Evolutionary conservation across 768 basidiomycete species (phyloP).

Genomic region (Megacollybia marginata): DNA sequence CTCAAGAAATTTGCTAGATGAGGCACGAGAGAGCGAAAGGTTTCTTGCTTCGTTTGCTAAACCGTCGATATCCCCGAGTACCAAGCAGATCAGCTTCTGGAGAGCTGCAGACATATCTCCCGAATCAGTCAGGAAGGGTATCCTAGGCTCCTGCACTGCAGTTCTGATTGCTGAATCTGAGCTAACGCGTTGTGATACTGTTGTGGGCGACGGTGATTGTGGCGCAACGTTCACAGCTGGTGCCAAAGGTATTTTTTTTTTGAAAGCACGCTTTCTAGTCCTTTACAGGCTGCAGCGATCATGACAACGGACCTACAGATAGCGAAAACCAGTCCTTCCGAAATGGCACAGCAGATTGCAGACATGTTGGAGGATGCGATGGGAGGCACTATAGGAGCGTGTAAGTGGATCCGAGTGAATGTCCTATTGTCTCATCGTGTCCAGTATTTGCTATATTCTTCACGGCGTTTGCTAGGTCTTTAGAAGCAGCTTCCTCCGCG

Average conservation of each 20-base stretch:
- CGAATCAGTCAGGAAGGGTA: conserved; percentile 15
- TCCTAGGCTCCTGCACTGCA: conserved; percentile 30
- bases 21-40: neutral
- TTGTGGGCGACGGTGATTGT: conserved; percentile 60
- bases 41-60: neutral
- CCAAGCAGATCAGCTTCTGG: conserved; percentile 1
- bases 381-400: conserved; percentile 50
- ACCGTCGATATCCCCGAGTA: neutral
- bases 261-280: neutral
- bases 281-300: too few relatives aligned
- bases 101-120: conserved; percentile 1
- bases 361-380: conserved; percentile 41
- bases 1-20: neutral
- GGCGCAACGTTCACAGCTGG: conserved; percentile 52
- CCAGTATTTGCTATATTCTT: conserved; percentile 39
- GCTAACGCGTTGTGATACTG: conserved; percentile 51
- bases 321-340: conserved; percentile 5
- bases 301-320: conserved; percentile 11
- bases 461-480: conserved; percentile 24
- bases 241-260: conserved; percentile 19
- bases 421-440: neutral
- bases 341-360: conserved; percentile 24
- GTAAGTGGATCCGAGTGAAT: conserved; percentile 16
- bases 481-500: conserved; percentile 2
- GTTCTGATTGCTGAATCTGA: conserved; percentile 41